Base-by-base conservation (phyloP, 495 filamentous ascomycete species). In the Talaromyces proteolyticus region DNA sequence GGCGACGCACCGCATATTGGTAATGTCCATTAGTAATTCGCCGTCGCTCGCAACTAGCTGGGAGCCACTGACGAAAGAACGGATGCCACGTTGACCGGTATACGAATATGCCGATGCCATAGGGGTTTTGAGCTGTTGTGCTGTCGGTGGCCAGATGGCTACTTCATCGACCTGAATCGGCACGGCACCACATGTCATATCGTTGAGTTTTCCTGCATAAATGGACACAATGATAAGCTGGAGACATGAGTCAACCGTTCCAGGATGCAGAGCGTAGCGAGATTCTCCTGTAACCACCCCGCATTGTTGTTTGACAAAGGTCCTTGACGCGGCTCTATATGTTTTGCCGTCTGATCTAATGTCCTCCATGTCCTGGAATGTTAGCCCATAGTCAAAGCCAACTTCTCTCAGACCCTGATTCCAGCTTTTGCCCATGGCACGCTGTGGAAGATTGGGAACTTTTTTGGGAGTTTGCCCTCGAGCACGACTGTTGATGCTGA, bases 341-440 rank as follows among this genome's bases (percentile, higher is more conserved):
- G 42, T 34, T 42, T 62, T 63, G 37, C 56, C 61, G 14, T 47
- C 44, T 18, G 37, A 42, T 19, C 49, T 56, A 14, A 57, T 58
- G 17, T 50, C 45, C 16, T 56, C 53, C 20, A 72, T 23, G 47
- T 64, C 66, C 12, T 63, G 55, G 47, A 75, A 73, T 1, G 59
- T 52, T 5, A 57, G 55, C 2, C 67, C 65, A 45, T 73, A 75
- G 16, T 65, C 50, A 41, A 75, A 66, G 0, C 68, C 71, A 14
- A 72, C 63, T 1, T 51, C 20, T 3, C 48, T 52, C 14, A 76
- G 57, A 0, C 44, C 34, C 2, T 56, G 21, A 23, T 74, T 8
- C 71, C 50, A 11, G 62, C 54, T n/a, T 26, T 47, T 29, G 16
- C 3, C 66, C 44, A 51, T 71, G 57, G 69, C 69, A 72, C 16